Conservation (phyloP, 1,284 basidiomycete species). For the Bjerkandera adusta region DNA sequence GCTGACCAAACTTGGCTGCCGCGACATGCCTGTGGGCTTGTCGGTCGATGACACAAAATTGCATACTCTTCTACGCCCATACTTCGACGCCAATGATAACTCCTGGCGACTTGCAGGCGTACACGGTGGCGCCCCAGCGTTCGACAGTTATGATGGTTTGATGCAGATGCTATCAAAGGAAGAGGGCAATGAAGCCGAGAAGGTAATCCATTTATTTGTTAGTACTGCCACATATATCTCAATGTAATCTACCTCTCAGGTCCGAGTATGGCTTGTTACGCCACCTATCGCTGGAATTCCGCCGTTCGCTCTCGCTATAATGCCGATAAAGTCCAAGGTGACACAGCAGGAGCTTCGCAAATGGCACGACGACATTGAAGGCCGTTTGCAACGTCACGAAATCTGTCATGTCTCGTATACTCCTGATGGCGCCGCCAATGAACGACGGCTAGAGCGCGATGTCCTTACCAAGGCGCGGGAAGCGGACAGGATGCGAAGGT, state of each 20-base stretch:
- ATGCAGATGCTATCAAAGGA: background rate
- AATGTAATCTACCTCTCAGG: too few relatives aligned
- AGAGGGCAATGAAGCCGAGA: too few relatives aligned
- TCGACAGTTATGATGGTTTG: background rate
- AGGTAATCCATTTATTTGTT: too few relatives aligned
- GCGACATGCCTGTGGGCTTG: background rate
- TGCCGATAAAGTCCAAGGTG: background rate
- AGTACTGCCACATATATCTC: too few relatives aligned
- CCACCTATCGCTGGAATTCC: background rate
- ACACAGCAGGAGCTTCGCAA: background rate
- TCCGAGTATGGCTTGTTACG: too few relatives aligned
- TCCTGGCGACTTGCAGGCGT: conserved; percentile 1
- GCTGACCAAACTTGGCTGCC: background rate
- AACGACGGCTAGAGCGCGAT: too few relatives aligned
- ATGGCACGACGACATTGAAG: background rate
- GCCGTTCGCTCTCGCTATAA: background rate
- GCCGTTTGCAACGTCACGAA: too few relatives aligned
- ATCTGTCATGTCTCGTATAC: too few relatives aligned
- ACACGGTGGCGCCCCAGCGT: background rate
- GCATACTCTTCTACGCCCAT: background rate
- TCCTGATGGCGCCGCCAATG: too few relatives aligned
- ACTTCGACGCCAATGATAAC: background rate
- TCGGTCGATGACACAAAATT: background rate
- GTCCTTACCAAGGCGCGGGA: too few relatives aligned
- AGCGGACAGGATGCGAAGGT: too few relatives aligned